phyloP scores from a whole-genome alignment of 306 rosid species.

The Cotoneaster glaucophyllus region DNA sequence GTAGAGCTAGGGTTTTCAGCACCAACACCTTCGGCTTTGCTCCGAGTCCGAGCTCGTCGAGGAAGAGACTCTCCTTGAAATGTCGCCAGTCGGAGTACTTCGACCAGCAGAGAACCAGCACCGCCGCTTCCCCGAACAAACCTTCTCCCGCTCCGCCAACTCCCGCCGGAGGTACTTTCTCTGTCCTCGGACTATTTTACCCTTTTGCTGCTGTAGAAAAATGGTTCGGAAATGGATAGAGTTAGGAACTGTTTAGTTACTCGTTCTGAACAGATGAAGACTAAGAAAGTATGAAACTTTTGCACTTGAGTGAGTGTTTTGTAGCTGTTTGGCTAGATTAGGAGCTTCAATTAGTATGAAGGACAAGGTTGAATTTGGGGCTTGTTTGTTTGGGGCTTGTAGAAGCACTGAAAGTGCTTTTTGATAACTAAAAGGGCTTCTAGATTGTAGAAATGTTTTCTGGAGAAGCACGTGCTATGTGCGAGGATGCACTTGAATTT shows the following conservation, averaged over 20 bases:
- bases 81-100: slow-evolving; percentile 57
- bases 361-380: neutral
- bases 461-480: neutral
- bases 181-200: neutral
- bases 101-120: slow-evolving; percentile 29
- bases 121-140: slow-evolving; percentile 15
- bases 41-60: neutral
- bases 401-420: neutral
- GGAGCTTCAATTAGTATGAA: neutral
- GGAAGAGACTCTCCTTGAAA: slow-evolving; percentile 34
- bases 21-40: slow-evolving; percentile 24
- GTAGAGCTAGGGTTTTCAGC: slow-evolving; percentile 16
- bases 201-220: neutral
- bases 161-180: slow-evolving; percentile 37
- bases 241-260: neutral
- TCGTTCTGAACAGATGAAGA: neutral
- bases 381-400: neutral
- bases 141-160: slow-evolving; percentile 18
- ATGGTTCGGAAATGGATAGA: neutral
- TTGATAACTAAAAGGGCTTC: neutral
- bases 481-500: neutral
- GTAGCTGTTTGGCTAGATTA: neutral
- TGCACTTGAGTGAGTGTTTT: neutral
- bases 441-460: neutral
- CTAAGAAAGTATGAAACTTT: neutral